phyloP scores from a whole-genome alignment of 2,329 filamentous ascomycete genomes.

The Colletotrichum gigasporum region DNA sequence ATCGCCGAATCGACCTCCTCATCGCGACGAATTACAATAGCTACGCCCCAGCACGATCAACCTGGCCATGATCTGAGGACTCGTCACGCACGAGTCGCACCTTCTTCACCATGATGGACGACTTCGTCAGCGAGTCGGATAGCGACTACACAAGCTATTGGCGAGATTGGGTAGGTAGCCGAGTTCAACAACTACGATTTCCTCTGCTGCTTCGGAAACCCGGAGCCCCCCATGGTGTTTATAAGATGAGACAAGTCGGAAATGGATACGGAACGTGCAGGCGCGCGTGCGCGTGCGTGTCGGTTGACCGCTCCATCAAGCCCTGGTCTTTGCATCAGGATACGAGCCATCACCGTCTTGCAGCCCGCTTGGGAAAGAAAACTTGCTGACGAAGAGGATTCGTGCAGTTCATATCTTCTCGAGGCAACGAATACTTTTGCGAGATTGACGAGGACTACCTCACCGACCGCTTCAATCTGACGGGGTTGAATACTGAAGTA shows the following conservation, averaged over 20 bases:
- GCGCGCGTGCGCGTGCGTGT: not conserved
- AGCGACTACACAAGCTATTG: conserved; percentile 99
- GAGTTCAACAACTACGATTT: too few relatives aligned
- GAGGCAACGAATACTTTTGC: conserved; percentile 99
- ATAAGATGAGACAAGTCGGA: too few relatives aligned
- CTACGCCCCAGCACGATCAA: not conserved
- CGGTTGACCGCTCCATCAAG: too few relatives aligned
- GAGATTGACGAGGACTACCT: conserved; percentile 99
- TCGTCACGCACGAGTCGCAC: conserved; percentile 26
- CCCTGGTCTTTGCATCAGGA: not conserved
- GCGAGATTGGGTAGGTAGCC: conserved; percentile 93
- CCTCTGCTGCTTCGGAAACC: too few relatives aligned
- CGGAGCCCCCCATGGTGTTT: too few relatives aligned
- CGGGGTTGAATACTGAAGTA: conserved; percentile 95
- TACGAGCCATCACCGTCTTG: not conserved
- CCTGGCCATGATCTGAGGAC: conserved; percentile 22
- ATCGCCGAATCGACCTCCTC: not conserved
- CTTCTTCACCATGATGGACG: conserved; percentile 75
- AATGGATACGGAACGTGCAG: too few relatives aligned
- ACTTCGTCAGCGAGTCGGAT: conserved; percentile 97
- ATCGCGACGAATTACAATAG: not conserved
- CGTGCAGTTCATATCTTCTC: conserved; percentile 91
- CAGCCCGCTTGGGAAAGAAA: not conserved
- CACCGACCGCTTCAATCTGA: conserved; percentile 97
- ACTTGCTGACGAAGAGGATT: conserved; percentile 28